Base-by-base conservation (phyloP, 2,329 filamentous ascomycete genomes). In the Lasiodiplodia theobromae region DNA sequence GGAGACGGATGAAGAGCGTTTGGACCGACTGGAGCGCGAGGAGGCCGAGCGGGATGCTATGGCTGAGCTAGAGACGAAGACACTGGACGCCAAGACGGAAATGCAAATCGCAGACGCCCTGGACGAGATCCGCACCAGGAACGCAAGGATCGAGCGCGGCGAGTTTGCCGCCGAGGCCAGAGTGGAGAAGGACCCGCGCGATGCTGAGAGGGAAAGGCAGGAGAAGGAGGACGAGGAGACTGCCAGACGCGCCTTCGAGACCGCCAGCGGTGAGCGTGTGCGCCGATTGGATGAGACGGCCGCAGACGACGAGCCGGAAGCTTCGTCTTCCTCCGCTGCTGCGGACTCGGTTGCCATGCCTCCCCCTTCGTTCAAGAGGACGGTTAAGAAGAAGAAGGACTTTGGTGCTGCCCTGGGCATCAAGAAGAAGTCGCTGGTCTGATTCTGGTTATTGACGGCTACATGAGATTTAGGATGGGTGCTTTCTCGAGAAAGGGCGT, bases 91-190 rank as follows among this genome's bases (percentile, higher is more conserved):
- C 0, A 94, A 96, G 83, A 87, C 91, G 51, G 96, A 99, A 81
- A 99, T 99, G 94, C 93, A 92, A 21, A 93, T 97, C 54, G 96
- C 96, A 2, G 96, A 99, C 83, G 95, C 94, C 8, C 82, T 99
- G 67, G 96, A 99, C 79, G 94, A 97, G 82, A 97, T 99, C 68
- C 86, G 95, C 68, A 95, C 92, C 65, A 85, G 95, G 71, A 99
- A 99, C 81, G 96, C 96, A 8, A 86, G 94, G 71, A 89, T 96
- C 62, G 93, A 97, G 79, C 86, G 92, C 71, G 91, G 90, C 10
- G 88, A 89, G 68, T 88, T 89, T 75, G 83, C 88, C 3, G 88
- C 90, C 68, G 87, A 88, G 23, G 81, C 84, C 34, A 86, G 88
- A 6, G 83, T 85, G 3, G 83, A 88, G 1, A 82, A 70, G 12